phyloP scores from a whole-genome alignment of 2,329 filamentous ascomycete species.

The Aaosphaeria arxii region DNA sequence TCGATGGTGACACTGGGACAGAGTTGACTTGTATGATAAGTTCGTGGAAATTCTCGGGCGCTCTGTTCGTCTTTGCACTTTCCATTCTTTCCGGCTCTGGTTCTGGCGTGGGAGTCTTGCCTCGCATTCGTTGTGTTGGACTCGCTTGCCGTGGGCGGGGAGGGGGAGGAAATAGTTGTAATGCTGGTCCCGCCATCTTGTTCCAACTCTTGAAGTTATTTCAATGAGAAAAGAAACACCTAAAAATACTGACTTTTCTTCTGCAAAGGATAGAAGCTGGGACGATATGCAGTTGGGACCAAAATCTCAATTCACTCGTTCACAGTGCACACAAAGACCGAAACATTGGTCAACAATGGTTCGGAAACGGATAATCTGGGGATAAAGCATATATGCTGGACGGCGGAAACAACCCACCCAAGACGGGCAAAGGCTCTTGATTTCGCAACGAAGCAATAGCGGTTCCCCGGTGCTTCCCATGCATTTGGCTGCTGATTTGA shows the following conservation, averaged over 20 bases:
- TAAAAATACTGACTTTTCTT: conserved; percentile 14
- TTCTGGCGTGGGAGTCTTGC: conserved; percentile 28
- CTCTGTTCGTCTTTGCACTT: conserved; percentile 26
- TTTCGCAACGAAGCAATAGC: conserved; percentile 30
- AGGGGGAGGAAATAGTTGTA: conserved; percentile 39
- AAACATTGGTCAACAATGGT: conserved; percentile 10
- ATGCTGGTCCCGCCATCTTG: conserved; percentile 32
- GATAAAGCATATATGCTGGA: conserved; percentile 31
- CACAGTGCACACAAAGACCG: background rate
- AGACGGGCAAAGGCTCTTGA: conserved; percentile 12
- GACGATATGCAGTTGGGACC: no score
- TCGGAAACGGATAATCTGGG: conserved; percentile 26
- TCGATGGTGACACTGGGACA: conserved; percentile 26
- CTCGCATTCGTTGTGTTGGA: conserved; percentile 23
- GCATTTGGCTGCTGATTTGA: conserved; percentile 26
- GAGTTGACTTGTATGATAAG: conserved; percentile 40
- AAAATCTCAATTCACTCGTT: no score
- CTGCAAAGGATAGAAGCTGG: background rate
- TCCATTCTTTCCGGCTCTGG: conserved; percentile 26
- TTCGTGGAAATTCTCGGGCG: conserved; percentile 36
- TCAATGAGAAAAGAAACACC: conserved; percentile 2
- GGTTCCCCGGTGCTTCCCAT: conserved; percentile 29
- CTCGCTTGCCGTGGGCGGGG: conserved; percentile 31
- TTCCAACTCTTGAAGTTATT: conserved; percentile 13
- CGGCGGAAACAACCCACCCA: conserved; percentile 11